Conservation (phyloP, 2,329 filamentous ascomycete genomes). For the Leptographium flavum region DNA sequence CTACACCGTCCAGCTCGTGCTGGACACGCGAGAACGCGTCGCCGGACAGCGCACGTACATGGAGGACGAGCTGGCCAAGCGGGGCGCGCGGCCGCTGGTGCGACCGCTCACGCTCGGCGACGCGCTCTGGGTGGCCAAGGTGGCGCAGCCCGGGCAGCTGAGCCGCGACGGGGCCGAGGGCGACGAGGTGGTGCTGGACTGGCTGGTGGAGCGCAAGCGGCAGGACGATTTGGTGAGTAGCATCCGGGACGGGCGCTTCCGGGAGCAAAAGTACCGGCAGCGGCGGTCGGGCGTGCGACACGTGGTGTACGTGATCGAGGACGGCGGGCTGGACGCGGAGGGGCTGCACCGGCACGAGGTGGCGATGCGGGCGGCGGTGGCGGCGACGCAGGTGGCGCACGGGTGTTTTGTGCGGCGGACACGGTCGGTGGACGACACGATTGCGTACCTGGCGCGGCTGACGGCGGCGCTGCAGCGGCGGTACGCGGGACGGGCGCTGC, state of each 20-base stretch:
- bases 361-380: conserved; percentile 57
- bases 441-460: conserved; percentile 60
- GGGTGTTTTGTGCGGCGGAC: conserved; percentile 70
- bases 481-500: conserved; percentile 44
- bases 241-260: conserved; percentile 71
- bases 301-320: conserved; percentile 66
- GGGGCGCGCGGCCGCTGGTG: conserved; percentile 50
- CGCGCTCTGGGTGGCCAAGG: conserved; percentile 66
- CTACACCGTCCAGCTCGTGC: conserved; percentile 58
- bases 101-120: conserved; percentile 60
- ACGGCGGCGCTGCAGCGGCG: conserved; percentile 51
- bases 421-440: conserved; percentile 61
- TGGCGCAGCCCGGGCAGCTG: conserved; percentile 43
- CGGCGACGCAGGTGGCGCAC: conserved; percentile 63
- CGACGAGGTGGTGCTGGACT: conserved; percentile 61
- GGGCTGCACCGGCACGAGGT: conserved; percentile 45
- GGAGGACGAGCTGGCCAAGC: conserved; percentile 53
- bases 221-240: conserved; percentile 67
- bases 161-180: conserved; percentile 43
- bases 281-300: conserved; percentile 59
- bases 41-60: conserved; percentile 66
- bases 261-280: conserved; percentile 73
- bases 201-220: conserved; percentile 68
- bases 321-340: conserved; percentile 46
- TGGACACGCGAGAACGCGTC: conserved; percentile 62